Evolutionary conservation across 2,329 filamentous ascomycete species (phyloP), one percentile per base, ranked within the genome.

Genomic region (Xylaria sp.): DNA sequence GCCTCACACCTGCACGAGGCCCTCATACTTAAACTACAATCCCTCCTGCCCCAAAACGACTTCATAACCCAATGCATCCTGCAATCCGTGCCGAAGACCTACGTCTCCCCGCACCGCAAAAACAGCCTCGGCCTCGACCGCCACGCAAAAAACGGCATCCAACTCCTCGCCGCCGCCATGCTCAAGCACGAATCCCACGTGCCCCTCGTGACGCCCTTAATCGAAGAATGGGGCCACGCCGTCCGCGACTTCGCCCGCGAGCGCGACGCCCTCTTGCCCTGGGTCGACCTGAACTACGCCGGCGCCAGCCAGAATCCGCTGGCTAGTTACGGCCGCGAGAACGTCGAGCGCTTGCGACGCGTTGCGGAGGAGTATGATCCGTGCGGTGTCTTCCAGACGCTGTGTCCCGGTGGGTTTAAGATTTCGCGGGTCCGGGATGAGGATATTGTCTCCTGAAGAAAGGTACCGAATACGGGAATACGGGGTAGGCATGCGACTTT

Each of bases 11-110:
- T 64, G 0, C 62, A 63, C 49, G 42, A 61, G 2, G 9, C 1
- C 0, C 46, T 63, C 8, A 59, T 63, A 2, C 39, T 42, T 0
- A 59, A 63, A 2, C 11, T 65, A 3, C 51, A 58, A 30, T 13
- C 46, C 4, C 48, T 57, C 13, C 35, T 61, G 11, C 13, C 60
- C 0, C 54, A 61, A 3, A 57, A 55, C 10, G 61, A 66, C 37
- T 66, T 67, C 54, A 55, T 11, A 7, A 63, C 59, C 0, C 65
- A 63, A 30, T 64, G 63, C 18, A 44, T 65, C 5, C 58, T 67
- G 44, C 62, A 62, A 53, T 57, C 62, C 1, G 48, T 64, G 6
- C 59, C 62, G 1, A 47, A 18, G 2, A 6, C 52, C 5, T 54
- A 57, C 46, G 46, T 30, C 9, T 16, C 58, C 34, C 23, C 13